phyloP scores from a whole-genome alignment of 2,329 filamentous ascomycete genomes.

The Grosmannia penicillata region DNA sequence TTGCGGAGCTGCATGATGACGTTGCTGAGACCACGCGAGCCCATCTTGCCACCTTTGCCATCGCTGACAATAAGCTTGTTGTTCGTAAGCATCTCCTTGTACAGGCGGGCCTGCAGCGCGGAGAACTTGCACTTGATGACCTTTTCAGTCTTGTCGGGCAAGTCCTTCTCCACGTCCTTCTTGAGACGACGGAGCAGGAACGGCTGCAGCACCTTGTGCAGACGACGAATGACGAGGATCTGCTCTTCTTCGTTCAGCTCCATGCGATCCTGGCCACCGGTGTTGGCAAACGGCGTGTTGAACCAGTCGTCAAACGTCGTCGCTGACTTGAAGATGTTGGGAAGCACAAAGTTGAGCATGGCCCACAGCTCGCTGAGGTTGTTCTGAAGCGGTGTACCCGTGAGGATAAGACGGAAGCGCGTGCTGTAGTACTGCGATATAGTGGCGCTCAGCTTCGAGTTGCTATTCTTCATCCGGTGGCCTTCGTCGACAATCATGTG shows the following conservation, averaged over 20 bases:
- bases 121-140: slow-evolving; percentile 99
- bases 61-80: slow-evolving; percentile 92
- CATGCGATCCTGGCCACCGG: slow-evolving; percentile 96
- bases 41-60: slow-evolving; percentile 87
- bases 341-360: slow-evolving; percentile 93
- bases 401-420: slow-evolving; percentile 89
- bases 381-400: slow-evolving; percentile 93
- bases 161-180: slow-evolving; percentile 97
- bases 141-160: slow-evolving; percentile 97
- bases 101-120: slow-evolving; percentile 78
- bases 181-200: slow-evolving; percentile 97
- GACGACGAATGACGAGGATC: slow-evolving; percentile 89
- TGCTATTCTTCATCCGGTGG: slow-evolving; percentile 97
- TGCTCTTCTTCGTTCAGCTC: slow-evolving; percentile 99
- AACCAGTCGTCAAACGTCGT: slow-evolving; percentile 99
- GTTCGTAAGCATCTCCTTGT: slow-evolving; percentile 94
- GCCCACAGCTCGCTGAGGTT: slow-evolving; percentile 94
- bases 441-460: slow-evolving; percentile 90
- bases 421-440: slow-evolving; percentile 92
- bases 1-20: slow-evolving; percentile 99
- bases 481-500: slow-evolving; percentile 99
- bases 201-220: slow-evolving; percentile 93
- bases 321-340: slow-evolving; percentile 97
- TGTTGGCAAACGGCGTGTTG: slow-evolving; percentile 98
- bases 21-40: slow-evolving; percentile 89